Conservation (phyloP, 345 rosid species). For the Arabis alpina region DNA sequence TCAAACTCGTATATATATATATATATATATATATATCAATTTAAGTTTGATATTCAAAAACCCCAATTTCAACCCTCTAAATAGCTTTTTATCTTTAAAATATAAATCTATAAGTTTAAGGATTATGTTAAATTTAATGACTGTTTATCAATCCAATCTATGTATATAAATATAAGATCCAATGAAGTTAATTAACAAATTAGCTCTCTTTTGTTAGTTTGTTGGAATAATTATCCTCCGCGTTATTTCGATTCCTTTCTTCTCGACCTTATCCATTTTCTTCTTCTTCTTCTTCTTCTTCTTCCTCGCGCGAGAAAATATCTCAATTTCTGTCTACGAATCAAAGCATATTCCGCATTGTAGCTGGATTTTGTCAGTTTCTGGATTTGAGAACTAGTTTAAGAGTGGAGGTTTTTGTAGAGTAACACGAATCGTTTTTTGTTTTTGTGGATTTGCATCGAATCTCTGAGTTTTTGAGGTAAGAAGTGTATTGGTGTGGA, state of each 20-base stretch:
- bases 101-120: too few species aligned
- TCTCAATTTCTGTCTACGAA: constrained; percentile 14
- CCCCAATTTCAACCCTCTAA: background rate
- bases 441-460: background rate
- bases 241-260: constrained; percentile 31
- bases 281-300: constrained; percentile 12
- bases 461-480: background rate
- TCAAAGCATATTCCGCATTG: constrained; percentile 39
- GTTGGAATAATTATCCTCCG: constrained; percentile 16
- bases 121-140: background rate
- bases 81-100: background rate
- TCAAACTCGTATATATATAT: background rate
- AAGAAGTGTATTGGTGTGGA: constrained; percentile 8
- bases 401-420: constrained; percentile 21
- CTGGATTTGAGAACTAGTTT: background rate
- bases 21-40: background rate
- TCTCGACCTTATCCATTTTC: constrained; percentile 34
- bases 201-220: constrained; percentile 20
- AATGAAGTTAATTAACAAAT: background rate
- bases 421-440: background rate
- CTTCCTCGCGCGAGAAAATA: constrained; percentile 19
- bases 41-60: background rate
- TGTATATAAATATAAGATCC: background rate
- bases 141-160: background rate
- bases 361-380: constrained; percentile 25